Percentiles rank a stretch among this genome's conserved stretches.
These are phyloP conservation scores for Malassezia sympodialis DNA, from an alignment of 1,284 basidiomycete genomes.

Conservation along the genomic window DNA sequence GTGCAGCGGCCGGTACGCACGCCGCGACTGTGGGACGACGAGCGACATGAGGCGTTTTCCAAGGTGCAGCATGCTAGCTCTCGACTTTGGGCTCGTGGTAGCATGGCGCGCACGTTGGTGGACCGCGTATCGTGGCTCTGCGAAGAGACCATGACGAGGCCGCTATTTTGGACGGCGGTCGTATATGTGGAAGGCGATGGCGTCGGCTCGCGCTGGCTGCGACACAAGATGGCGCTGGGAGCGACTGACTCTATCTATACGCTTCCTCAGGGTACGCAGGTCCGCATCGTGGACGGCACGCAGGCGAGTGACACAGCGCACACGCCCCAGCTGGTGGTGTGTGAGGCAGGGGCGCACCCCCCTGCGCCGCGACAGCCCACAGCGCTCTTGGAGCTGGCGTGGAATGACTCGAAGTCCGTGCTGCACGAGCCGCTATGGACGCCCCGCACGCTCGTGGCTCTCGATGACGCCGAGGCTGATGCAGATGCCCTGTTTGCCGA, in stretches of 20 bases:
- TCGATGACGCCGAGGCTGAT: conserved; percentile 8
- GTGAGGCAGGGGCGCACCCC: background rate
- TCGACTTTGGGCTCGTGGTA: background rate
- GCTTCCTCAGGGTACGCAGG: background rate
- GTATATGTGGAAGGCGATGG: background rate
- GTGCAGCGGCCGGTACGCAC: background rate
- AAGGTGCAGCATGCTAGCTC: background rate
- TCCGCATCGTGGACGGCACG: background rate
- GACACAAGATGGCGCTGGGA: conserved; percentile 2
- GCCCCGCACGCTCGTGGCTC: background rate
- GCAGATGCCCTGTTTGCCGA: conserved; percentile 5
- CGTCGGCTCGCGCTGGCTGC: background rate
- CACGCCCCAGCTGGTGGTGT: background rate
- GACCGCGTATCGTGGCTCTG: conserved; percentile 1
- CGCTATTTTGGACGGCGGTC: background rate
- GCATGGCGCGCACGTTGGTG: background rate
- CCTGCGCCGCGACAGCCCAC: background rate
- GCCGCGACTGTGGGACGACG: background rate
- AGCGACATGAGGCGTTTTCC: background rate
- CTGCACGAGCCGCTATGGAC: background rate
- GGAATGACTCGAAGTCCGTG: background rate
- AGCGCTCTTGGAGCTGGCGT: background rate
- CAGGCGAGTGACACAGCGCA: background rate
- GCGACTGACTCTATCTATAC: background rate
- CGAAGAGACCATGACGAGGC: background rate